These are phyloP conservation scores for Exsudoporus frostii DNA, from an alignment of 768 basidiomycete genomes.

Conservation along the genomic window DNA sequence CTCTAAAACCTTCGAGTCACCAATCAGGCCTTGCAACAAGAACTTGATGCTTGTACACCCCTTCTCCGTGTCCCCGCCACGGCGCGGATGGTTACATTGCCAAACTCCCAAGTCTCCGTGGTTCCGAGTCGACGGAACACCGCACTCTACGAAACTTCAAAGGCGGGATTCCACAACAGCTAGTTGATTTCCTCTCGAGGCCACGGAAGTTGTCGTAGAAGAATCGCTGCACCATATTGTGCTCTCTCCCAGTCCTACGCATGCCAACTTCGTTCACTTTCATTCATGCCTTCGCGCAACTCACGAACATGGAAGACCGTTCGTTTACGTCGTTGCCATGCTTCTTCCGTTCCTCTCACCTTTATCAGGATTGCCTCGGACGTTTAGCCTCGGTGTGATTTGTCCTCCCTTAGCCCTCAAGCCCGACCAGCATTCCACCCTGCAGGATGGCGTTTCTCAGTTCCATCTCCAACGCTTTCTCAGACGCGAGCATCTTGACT, in stretches of 20 bases:
- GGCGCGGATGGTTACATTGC: background rate
- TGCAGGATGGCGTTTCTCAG: slow-evolving; percentile 5
- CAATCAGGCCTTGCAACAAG: too few species aligned
- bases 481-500: background rate
- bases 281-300: background rate
- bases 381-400: background rate
- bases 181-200: background rate
- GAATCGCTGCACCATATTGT: background rate
- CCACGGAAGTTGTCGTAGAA: background rate
- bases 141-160: background rate
- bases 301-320: background rate
- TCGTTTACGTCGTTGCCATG: background rate
- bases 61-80: too few species aligned
- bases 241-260: background rate
- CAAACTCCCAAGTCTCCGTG: background rate
- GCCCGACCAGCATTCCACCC: background rate
- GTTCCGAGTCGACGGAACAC: background rate
- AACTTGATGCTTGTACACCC: too few species aligned
- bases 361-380: background rate
- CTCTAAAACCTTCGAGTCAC: too few species aligned
- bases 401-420: too few species aligned
- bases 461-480: slow-evolving; percentile 8
- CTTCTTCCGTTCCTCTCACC: background rate
- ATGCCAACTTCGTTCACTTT: background rate
- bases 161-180: background rate